A percentile compares a stretch with the other conserved stretches of the same genome.
phyloP scores from a whole-genome alignment of 1,139 yeast genomes.

The Saccharomyces hybrid region DNA sequence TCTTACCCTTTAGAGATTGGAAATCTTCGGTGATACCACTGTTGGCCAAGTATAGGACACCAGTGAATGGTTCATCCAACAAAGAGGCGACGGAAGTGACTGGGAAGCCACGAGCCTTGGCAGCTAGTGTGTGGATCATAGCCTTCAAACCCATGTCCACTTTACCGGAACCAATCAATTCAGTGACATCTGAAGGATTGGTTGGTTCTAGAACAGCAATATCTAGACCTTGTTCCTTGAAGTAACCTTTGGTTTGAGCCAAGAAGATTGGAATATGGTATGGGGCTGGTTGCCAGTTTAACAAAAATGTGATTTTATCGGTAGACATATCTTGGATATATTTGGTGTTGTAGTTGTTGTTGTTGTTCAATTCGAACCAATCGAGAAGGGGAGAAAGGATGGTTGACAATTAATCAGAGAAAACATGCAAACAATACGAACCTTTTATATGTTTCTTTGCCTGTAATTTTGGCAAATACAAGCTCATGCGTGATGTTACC shows the following conservation, averaged over 20 bases:
- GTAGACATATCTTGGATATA: neutral
- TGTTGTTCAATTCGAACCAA: no score
- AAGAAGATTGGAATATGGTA: conserved; percentile 49
- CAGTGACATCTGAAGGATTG: conserved; percentile 54
- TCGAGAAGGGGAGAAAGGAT: no score
- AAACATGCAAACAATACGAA: no score
- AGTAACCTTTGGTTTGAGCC: conserved; percentile 46
- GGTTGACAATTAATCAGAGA: no score
- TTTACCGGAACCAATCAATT: conserved; percentile 49
- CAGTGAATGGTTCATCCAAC: conserved; percentile 53
- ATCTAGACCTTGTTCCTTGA: conserved; percentile 44
- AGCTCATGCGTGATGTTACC: no score
- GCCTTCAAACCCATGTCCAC: conserved; percentile 55
- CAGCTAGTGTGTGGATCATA: conserved; percentile 55
- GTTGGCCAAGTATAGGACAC: conserved; percentile 45
- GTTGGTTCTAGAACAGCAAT: conserved; percentile 50
- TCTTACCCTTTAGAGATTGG: conserved; percentile 45
- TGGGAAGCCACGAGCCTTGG: conserved; percentile 52
- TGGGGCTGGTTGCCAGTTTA: conserved; percentile 54
- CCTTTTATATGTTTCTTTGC: no score
- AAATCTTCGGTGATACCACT: conserved; percentile 48
- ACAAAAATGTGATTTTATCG: conserved; percentile 31
- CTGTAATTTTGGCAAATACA: no score
- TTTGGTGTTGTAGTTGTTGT: neutral
- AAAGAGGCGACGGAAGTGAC: conserved; percentile 51